A percentile compares a stretch with the other conserved stretches of the same genome.
Conservation (phyloP, 2,329 filamentous ascomycete species). For the Fusarium sp. region DNA sequence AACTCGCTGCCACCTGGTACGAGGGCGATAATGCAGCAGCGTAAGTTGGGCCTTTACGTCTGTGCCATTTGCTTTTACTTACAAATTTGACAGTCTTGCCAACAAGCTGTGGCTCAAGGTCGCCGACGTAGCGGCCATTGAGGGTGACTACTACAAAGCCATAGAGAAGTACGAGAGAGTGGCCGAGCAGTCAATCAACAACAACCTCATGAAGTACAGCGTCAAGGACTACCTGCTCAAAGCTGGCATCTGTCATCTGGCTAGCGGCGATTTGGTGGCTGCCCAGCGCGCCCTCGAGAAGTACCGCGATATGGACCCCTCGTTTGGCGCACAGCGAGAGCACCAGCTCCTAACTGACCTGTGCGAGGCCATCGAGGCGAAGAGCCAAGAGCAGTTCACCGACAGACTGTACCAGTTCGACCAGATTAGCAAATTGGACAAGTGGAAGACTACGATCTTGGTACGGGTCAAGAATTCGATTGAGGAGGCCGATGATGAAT, state of each 20-base stretch:
- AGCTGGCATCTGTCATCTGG: constrained; percentile 90
- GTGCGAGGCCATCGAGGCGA: constrained; percentile 78
- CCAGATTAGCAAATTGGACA: constrained; percentile 92
- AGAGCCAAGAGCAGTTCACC: constrained; percentile 84
- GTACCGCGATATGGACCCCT: constrained; percentile 83
- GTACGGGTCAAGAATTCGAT: constrained; percentile 87
- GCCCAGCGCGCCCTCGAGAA: constrained; percentile 83
- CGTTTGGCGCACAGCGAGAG: constrained; percentile 83
- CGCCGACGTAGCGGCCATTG: constrained; percentile 85
- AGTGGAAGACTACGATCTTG: constrained; percentile 94
- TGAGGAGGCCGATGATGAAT: constrained; percentile 66
- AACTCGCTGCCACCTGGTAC: constrained; percentile 89
- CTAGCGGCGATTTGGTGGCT: constrained; percentile 79
- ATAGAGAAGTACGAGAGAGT: constrained; percentile 88
- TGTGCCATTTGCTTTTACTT: background rate
- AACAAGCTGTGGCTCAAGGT: constrained; percentile 96
- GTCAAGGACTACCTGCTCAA: constrained; percentile 98
- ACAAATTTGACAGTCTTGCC: constrained; percentile 71
- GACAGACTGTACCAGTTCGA: constrained; percentile 92
- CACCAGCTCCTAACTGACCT: constrained; percentile 85
- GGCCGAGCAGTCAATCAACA: constrained; percentile 81
- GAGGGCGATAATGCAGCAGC: constrained; percentile 87
- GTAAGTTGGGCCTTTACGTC: constrained; percentile 61
- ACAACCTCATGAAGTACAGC: constrained; percentile 92
- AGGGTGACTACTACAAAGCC: constrained; percentile 86